Evolutionary conservation across 352 stramenopile genomes (phyloP), one percentile per base, ranked within the genome.

Genomic region (Thalassiosira mediterranea): DNA sequence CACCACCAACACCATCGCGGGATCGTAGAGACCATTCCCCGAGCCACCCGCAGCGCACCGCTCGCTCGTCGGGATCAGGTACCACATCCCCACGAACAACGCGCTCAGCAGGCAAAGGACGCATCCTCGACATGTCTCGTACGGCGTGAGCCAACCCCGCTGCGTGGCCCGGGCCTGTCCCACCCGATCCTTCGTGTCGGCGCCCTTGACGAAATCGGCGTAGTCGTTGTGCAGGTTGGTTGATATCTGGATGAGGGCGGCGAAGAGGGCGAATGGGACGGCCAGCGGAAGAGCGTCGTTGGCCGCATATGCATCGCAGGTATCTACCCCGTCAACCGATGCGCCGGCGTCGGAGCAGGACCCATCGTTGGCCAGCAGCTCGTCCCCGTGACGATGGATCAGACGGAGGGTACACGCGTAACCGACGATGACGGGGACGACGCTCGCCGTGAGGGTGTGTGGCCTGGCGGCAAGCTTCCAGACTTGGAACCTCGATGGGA

Each of bases 151-250:
- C 88, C 88, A 94, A 49, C 88, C 88, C 44, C 86, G 81, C 80
- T 92, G 87, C 23, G 88, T 94, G 25, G 88, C 88, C 34, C 88
- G 72, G 23, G 85, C 81, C 52, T 94, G 88, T 17, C 88, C 88
- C 0, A 94, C 81, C 26, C 88, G 70, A n/a, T 89, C 62, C 1
- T 90, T 53, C 0, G 73, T 88, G 64, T 91, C 88, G n/a, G 88
- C 88, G 26, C 88, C 88, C 79, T 80, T 88, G 8, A 92, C 83
- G 72, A 90, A 92, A 63, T 94, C 88, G 15, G 86, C 87, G 67
- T 94, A 94, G 69, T 94, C 88, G 60, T 94, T 94, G 67, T 94
- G 88, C 28, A 94, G 54, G 64, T 94, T 94, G 1, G 88, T 94
- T 8, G 82, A 79, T 38, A 92, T 72, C 58, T 93, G 88, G 40